Percentiles rank a stretch among this genome's conserved stretches.
Evolutionary conservation across 306 rosid genomes (phyloP).

Genomic region (Clitoria ternatea): DNA sequence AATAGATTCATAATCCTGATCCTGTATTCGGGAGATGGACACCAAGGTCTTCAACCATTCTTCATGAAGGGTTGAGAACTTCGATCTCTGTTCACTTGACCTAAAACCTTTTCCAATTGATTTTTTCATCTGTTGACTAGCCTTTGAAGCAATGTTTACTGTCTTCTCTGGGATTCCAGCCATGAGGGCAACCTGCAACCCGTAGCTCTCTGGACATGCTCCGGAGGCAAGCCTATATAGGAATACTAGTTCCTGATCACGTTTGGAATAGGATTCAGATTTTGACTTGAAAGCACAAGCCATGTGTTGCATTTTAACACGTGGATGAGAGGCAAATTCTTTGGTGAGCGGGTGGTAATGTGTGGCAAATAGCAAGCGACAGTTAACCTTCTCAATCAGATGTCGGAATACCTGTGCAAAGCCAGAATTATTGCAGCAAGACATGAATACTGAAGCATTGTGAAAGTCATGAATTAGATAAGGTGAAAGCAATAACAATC

Average conservation of each 20-base stretch:
- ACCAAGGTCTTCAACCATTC: conserved; percentile 72
- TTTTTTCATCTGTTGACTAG: conserved; percentile 62
- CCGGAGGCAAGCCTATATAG: conserved; percentile 76
- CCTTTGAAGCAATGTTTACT: conserved; percentile 68
- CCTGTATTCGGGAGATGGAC: conserved; percentile 37
- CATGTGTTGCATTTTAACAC: conserved; percentile 85
- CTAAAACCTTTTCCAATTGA: conserved; percentile 59
- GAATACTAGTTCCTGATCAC: conserved; percentile 63
- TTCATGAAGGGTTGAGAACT: conserved; percentile 91
- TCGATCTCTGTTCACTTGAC: conserved; percentile 72
- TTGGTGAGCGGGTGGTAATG: conserved; percentile 94
- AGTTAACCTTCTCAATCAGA: conserved; percentile 77
- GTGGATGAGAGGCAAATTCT: conserved; percentile 94
- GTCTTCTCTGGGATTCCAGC: conserved; percentile 80
- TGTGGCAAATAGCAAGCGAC: conserved; percentile 92
- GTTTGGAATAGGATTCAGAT: conserved; percentile 38
- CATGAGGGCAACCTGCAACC: conserved; percentile 90
- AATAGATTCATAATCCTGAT: conserved; percentile 31
- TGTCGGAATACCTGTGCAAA: conserved; percentile 78
- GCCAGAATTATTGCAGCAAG: conserved; percentile 1
- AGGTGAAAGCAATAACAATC: neutral
- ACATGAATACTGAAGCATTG: conserved; percentile 2
- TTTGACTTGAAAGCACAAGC: conserved; percentile 74
- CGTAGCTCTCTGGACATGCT: conserved; percentile 89
- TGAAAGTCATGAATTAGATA: neutral